These are phyloP conservation scores for Ascocoryne sarcoides DNA, from an alignment of 2,329 filamentous ascomycete genomes.

Conservation along the genomic window DNA sequence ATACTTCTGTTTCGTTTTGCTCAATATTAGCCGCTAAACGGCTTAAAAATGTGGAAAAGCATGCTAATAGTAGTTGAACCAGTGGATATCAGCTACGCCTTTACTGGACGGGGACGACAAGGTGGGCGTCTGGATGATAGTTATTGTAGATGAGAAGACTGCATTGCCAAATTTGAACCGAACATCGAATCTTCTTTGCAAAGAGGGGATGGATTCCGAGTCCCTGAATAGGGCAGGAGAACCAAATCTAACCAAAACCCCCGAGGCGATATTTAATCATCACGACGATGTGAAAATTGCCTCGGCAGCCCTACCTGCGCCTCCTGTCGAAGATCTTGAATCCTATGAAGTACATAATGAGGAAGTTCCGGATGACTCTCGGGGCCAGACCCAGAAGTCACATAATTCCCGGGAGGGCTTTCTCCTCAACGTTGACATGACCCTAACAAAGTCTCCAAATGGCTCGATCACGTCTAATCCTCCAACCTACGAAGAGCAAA, in stretches of 20 bases:
- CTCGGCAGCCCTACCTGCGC: too few species aligned
- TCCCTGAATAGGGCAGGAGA: neutral
- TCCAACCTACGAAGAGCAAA: neutral
- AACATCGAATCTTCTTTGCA: neutral
- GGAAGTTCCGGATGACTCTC: neutral
- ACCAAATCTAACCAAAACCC: neutral
- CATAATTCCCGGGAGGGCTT: neutral
- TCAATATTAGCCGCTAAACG: neutral
- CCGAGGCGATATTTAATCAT: neutral
- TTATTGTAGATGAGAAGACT: slow-evolving; percentile 7
- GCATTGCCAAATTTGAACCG: neutral
- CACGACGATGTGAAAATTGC: too few species aligned
- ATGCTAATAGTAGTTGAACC: neutral
- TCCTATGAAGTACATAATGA: too few species aligned
- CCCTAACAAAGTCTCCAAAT: slow-evolving; percentile 1
- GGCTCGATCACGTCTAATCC: neutral
- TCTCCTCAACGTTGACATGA: neutral
- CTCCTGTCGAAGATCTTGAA: too few species aligned
- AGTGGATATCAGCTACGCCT: slow-evolving; percentile 11
- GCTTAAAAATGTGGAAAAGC: neutral
- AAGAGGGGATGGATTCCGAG: neutral
- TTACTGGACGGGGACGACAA: slow-evolving; percentile 5
- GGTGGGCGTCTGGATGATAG: slow-evolving; percentile 12
- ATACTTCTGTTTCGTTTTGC: neutral
- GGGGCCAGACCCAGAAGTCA: neutral